Evolutionary conservation across 2,329 filamentous ascomycete species (phyloP).

Genomic region (Aurifilum marmelostoma): DNA sequence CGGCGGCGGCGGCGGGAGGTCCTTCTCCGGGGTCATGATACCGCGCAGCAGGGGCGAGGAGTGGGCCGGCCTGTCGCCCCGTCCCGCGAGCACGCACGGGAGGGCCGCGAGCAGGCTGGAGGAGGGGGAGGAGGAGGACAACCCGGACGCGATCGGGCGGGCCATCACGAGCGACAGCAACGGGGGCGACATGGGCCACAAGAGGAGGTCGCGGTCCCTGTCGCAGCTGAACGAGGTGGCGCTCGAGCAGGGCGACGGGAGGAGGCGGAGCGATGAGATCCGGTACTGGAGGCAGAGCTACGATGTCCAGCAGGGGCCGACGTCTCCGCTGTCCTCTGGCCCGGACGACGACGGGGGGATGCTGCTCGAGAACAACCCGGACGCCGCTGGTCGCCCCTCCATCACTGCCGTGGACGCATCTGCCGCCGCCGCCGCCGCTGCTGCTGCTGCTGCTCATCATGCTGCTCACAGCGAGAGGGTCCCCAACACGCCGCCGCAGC

Average conservation of each 20-base stretch:
- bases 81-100: constrained; percentile 63
- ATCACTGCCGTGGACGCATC: constrained; percentile 40
- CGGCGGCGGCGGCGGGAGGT: constrained; percentile 35
- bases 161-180: constrained; percentile 60
- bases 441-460: too few species aligned
- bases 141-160: constrained; percentile 61
- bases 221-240: constrained; percentile 52
- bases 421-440: background rate
- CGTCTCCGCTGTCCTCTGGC: constrained; percentile 53
- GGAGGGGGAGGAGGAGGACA: constrained; percentile 36
- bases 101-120: constrained; percentile 45
- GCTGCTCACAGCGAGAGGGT: constrained; percentile 33
- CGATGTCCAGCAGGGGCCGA: constrained; percentile 46
- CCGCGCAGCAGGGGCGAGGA: constrained; percentile 47
- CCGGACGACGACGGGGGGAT: constrained; percentile 21
- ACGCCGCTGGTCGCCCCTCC: constrained; percentile 35
- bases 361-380: constrained; percentile 16
- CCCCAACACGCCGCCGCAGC: constrained; percentile 48
- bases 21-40: constrained; percentile 6
- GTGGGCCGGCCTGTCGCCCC: constrained; percentile 59
- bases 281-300: constrained; percentile 67
- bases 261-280: constrained; percentile 62
- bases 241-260: constrained; percentile 37
- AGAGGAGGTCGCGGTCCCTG: constrained; percentile 62
- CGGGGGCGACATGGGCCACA: constrained; percentile 41